Conservation (phyloP, 306 rosid species). For the Quercus alba region DNA sequence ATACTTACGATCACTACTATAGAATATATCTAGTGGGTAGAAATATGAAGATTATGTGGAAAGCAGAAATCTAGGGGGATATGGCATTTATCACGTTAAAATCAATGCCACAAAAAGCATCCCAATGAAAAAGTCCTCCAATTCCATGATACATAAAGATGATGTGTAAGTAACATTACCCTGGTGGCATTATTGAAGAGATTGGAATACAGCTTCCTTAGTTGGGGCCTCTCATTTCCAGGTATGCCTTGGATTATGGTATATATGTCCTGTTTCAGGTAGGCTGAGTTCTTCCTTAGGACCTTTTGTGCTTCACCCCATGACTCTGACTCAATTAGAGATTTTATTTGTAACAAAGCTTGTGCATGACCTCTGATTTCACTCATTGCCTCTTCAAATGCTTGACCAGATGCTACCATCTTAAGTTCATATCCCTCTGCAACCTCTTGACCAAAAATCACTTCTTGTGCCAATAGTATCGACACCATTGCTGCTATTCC, state of each 20-base stretch:
- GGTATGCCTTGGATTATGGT: conserved; percentile 64
- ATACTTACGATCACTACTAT: no score
- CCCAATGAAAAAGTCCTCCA: neutral
- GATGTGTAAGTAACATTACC: conserved; percentile 12
- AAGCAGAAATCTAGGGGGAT: no score
- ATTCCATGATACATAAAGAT: neutral
- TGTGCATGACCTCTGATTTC: conserved; percentile 32
- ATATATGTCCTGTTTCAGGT: conserved; percentile 54
- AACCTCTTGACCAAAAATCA: conserved; percentile 6
- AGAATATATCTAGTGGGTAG: no score
- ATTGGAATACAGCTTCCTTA: conserved; percentile 60
- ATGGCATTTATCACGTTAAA: neutral
- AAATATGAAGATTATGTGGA: no score
- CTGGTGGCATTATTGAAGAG: conserved; percentile 53
- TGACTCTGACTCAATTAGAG: conserved; percentile 49
- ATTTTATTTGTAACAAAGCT: conserved; percentile 35
- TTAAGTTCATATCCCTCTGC: conserved; percentile 49
- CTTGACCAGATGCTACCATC: conserved; percentile 30
- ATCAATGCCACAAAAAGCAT: neutral
- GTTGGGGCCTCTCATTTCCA: conserved; percentile 52
- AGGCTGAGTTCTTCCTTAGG: conserved; percentile 48
- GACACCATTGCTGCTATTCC: conserved; percentile 18
- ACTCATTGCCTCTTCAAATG: conserved; percentile 41
- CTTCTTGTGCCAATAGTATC: conserved; percentile 8
- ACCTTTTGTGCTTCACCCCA: conserved; percentile 62